A percentile compares a stretch with the other conserved stretches of the same genome.
phyloP scores from a whole-genome alignment of 2,329 filamentous ascomycete genomes.

The Pyrenophora graminea region DNA sequence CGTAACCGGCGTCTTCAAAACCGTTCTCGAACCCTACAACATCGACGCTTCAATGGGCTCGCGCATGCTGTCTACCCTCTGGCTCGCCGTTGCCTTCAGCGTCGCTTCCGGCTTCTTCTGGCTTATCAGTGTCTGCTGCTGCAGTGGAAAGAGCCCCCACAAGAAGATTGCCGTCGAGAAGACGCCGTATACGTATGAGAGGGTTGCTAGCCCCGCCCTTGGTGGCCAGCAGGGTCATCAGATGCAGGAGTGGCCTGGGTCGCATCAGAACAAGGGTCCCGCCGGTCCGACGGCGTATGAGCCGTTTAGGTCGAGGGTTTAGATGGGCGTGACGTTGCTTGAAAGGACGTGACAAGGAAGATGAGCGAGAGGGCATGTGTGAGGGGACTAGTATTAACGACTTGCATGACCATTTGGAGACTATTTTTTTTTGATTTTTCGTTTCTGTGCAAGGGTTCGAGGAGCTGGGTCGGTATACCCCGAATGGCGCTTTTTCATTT shows the following conservation, averaged over 20 bases:
- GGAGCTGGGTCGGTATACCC: background rate
- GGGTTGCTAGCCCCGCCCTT: conserved; percentile 52
- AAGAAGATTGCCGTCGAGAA: conserved; percentile 60
- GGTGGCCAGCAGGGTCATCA: conserved; percentile 39
- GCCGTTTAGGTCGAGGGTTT: conserved; percentile 46
- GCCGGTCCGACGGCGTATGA: conserved; percentile 46
- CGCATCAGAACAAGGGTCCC: conserved; percentile 27
- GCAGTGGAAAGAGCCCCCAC: conserved; percentile 65
- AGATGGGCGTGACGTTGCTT: background rate
- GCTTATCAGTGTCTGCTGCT: conserved; percentile 91
- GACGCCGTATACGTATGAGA: conserved; percentile 65
- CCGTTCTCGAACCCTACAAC: conserved; percentile 70
- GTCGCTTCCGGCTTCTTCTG: conserved; percentile 83
- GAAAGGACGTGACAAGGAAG: too few relatives aligned
- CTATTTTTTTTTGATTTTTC: background rate
- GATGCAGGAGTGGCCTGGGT: conserved; percentile 18
- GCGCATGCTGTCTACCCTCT: conserved; percentile 71
- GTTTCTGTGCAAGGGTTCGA: background rate
- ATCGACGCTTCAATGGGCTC: conserved; percentile 69
- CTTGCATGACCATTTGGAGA: conserved; percentile 13
- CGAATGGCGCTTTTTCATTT: background rate
- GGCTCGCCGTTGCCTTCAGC: conserved; percentile 79
- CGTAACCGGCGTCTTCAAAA: conserved; percentile 70
- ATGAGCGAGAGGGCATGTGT: background rate
- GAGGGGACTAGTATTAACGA: conserved; percentile 8